Evolutionary conservation across 2,329 filamentous ascomycete species (phyloP).

Genomic region (Botrytis pseudocinerea): DNA sequence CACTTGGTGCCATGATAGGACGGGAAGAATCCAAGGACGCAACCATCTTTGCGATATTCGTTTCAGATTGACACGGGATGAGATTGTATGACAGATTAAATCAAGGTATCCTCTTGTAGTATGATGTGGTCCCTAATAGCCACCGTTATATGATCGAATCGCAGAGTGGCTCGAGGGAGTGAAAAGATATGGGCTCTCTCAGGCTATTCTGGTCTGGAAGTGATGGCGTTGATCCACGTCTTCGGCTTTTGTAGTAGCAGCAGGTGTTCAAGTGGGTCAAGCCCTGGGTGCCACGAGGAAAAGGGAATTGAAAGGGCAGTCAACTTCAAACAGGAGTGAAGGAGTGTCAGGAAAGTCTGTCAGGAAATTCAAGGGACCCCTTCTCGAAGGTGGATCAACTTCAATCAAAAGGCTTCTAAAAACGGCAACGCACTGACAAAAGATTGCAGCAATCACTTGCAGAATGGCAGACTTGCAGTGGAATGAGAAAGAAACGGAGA

Average conservation of each 20-base stretch:
- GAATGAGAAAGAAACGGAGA: constrained; percentile 4
- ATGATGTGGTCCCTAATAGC: constrained; percentile 9
- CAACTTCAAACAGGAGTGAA: constrained; percentile 2
- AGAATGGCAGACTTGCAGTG: constrained; percentile 10
- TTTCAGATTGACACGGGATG: constrained; percentile 18
- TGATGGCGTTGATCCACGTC: constrained; percentile 18
- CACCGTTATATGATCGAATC: constrained; percentile 20
- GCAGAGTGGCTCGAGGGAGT: constrained; percentile 18
- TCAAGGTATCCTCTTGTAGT: constrained; percentile 15
- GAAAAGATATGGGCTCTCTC: background rate
- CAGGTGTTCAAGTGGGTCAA: background rate
- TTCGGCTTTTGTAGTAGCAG: constrained; percentile 10
- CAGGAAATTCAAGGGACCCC: constrained; percentile 31
- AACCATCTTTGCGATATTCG: constrained; percentile 39
- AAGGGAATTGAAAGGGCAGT: background rate
- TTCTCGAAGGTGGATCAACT: constrained; percentile 25
- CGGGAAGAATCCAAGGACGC: constrained; percentile 54
- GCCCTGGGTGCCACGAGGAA: constrained; percentile 26
- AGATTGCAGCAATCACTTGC: constrained; percentile 12
- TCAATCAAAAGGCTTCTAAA: constrained; percentile 2
- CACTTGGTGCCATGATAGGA: constrained; percentile 56
- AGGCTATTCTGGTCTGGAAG: constrained; percentile 8
- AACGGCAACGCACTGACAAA: constrained; percentile 18
- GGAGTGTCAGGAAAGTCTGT: constrained; percentile 11
- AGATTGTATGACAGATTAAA: background rate